Base-by-base conservation (phyloP, 768 basidiomycete species). In the Amanita thiersii region DNA sequence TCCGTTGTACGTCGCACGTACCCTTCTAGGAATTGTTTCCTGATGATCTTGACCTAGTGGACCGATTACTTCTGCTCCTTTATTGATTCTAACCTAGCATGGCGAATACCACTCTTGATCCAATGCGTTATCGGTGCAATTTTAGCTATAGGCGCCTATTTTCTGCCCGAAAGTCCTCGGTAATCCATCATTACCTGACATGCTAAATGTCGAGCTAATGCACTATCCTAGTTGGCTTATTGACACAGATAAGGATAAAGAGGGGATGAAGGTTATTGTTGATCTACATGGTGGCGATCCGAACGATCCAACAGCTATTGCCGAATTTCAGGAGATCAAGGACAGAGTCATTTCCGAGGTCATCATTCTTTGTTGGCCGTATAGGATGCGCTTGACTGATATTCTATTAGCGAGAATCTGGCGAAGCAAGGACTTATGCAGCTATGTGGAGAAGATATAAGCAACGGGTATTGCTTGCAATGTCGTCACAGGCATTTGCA, bases 401-500 rank as follows among this genome's bases (percentile, higher is more conserved):
- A 41, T 23, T 18, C 8, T 31, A 9, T 4, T 35, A 93, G 88
- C 79, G 86, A 10, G 77, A 79, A 38, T 74, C 77, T 19, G 83
- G 81, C 17, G 87, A 85, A 48, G 81, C 68, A 32, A 73, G 89
- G 36, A 72, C 79, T 1, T 98, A 98, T 62, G 53, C 56, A 23
- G 69, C 71, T 29, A 86, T 98, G 80, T 97, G 92, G 90, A 78
- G 61, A 51, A 74, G 75, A 52, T 96, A 97, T 58, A 83, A 84
- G 52, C 79, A 79, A 19, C 72, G 92, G 21, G 90, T 98, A 9
- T 57, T 96, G 48, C 75, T 97, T 32, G 93, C 93, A 11, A 92
- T 93, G 88, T 88, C 86, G 10, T 89, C 89, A 39, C 93, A 96
- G 58, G 86, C 88, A 31, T 94, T 96, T 62, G 93, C 93, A 28